These are phyloP conservation scores for Conticribra weissflogii DNA, from an alignment of 108 stramenopile genomes.

Conservation along the genomic window DNA sequence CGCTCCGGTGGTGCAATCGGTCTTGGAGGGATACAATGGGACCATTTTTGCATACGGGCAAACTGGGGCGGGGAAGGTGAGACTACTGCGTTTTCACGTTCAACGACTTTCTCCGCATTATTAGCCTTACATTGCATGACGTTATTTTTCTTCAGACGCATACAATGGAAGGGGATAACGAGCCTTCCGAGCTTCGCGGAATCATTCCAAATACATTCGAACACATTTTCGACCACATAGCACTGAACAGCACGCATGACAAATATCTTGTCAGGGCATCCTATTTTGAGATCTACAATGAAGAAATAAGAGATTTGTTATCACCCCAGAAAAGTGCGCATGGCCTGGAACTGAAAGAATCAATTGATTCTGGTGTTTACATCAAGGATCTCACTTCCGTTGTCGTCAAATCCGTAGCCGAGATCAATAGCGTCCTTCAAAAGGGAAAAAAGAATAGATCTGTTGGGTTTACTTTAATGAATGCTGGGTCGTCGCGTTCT, in stretches of 20 bases:
- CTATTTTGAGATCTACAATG: slow-evolving; percentile 99
- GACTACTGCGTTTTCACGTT: no score
- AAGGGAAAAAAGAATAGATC: slow-evolving; percentile 86
- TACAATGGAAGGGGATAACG: slow-evolving; percentile 92
- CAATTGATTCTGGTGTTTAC: slow-evolving; percentile 79
- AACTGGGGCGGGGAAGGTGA: slow-evolving; percentile 87
- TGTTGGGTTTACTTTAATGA: slow-evolving; percentile 93
- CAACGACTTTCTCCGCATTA: no score
- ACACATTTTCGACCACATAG: slow-evolving; percentile 88
- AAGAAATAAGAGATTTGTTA: slow-evolving; percentile 96
- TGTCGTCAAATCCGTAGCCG: slow-evolving; percentile 76
- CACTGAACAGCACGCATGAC: slow-evolving; percentile 63
- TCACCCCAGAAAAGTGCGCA: slow-evolving; percentile 66
- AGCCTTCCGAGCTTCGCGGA: slow-evolving; percentile 74
- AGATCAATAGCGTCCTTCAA: slow-evolving; percentile 87
- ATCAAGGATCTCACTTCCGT: slow-evolving; percentile 84
- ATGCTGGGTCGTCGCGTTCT: slow-evolving; percentile 85
- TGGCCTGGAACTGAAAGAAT: slow-evolving; percentile 79
- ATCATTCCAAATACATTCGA: slow-evolving; percentile 95
- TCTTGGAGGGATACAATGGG: slow-evolving; percentile 96
- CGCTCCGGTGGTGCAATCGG: slow-evolving; percentile 91
- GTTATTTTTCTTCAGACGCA: slow-evolving; percentile 59
- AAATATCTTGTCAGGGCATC: slow-evolving; percentile 93
- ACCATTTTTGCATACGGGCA: slow-evolving; percentile 99
- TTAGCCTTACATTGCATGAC: no score